phyloP scores from a whole-genome alignment of 106 monocot species.

The Dendrobium nobile region DNA sequence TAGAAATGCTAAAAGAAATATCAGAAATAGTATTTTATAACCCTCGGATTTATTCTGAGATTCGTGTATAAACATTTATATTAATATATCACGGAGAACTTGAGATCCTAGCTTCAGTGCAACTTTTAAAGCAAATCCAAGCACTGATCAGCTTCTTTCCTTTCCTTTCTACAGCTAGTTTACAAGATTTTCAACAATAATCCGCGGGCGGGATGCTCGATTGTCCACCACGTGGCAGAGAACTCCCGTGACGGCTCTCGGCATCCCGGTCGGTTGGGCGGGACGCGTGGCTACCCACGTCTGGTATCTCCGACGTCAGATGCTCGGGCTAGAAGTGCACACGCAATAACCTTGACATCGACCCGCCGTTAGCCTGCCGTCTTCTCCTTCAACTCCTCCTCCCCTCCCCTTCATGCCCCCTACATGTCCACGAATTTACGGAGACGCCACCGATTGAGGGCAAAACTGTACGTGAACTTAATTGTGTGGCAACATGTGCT shows the following conservation, averaged over 20 bases:
- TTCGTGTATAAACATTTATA: too few relatives aligned
- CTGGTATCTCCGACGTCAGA: neutral
- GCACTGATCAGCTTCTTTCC: too few relatives aligned
- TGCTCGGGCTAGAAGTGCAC: neutral
- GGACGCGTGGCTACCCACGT: neutral
- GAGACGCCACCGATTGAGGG: too few relatives aligned
- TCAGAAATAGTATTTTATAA: too few relatives aligned
- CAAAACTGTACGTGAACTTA: neutral
- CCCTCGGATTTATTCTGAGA: too few relatives aligned
- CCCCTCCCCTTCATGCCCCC: neutral
- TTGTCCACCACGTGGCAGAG: neutral
- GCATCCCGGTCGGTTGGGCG: neutral
- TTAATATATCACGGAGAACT: too few relatives aligned
- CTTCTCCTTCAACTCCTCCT: neutral
- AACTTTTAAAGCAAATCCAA: too few relatives aligned
- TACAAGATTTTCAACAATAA: too few relatives aligned
- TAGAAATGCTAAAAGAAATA: too few relatives aligned
- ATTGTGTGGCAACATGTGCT: neutral
- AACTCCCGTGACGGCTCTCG: neutral
- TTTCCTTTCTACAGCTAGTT: too few relatives aligned
- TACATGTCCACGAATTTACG: neutral
- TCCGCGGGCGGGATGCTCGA: too few relatives aligned
- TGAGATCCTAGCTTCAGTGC: too few relatives aligned
- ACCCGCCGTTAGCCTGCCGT: neutral
- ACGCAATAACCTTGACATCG: neutral